Percentiles rank a stretch among this genome's conserved stretches.
Evolutionary conservation across 2,329 filamentous ascomycete genomes (phyloP).

Genomic region (Phialophora macrospora): DNA sequence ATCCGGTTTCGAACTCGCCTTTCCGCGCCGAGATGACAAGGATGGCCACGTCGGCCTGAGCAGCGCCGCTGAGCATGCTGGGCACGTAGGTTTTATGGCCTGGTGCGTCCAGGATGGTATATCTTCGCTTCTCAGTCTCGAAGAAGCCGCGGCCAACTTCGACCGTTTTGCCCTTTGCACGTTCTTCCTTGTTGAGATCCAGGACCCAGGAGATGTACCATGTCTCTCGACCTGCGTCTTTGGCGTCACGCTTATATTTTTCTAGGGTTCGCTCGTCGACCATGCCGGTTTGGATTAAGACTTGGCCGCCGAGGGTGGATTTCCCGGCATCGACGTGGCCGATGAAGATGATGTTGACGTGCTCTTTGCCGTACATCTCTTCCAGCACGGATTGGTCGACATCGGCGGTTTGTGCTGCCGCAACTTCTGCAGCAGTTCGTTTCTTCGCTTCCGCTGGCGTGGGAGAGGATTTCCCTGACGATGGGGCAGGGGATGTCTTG

Average conservation of each 20-base stretch:
- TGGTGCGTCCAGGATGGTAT: slow-evolving; percentile 95
- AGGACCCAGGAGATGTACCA: slow-evolving; percentile 99
- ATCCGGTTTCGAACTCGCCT: slow-evolving; percentile 98
- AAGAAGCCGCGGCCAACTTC: slow-evolving; percentile 96
- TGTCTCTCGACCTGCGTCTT: slow-evolving; percentile 92
- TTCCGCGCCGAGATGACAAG: slow-evolving; percentile 95
- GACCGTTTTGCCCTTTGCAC: slow-evolving; percentile 95
- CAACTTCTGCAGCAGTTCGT: slow-evolving; percentile 80
- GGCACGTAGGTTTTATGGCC: slow-evolving; percentile 98
- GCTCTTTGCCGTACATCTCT: slow-evolving; percentile 89
- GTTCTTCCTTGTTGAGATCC: slow-evolving; percentile 95
- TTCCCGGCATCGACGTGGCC: slow-evolving; percentile 99
- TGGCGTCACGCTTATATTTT: slow-evolving; percentile 96
- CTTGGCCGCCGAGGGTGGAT: slow-evolving; percentile 91
- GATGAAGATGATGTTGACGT: slow-evolving; percentile 95
- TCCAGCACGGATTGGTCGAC: slow-evolving; percentile 84
- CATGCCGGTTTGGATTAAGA: slow-evolving; percentile 94
- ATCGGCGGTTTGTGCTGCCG: slow-evolving; percentile 78
- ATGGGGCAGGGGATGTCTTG: slow-evolving; percentile 78
- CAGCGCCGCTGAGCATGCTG: slow-evolving; percentile 96
- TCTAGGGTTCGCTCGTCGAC: slow-evolving; percentile 99
- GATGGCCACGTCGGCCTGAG: slow-evolving; percentile 91
- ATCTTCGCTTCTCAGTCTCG: slow-evolving; percentile 93
- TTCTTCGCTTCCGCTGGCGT: slow-evolving; percentile 65
- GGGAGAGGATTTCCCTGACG: slow-evolving; percentile 83